phyloP scores from a whole-genome alignment of 2,329 filamentous ascomycete genomes.

The Venturia carpophila region DNA sequence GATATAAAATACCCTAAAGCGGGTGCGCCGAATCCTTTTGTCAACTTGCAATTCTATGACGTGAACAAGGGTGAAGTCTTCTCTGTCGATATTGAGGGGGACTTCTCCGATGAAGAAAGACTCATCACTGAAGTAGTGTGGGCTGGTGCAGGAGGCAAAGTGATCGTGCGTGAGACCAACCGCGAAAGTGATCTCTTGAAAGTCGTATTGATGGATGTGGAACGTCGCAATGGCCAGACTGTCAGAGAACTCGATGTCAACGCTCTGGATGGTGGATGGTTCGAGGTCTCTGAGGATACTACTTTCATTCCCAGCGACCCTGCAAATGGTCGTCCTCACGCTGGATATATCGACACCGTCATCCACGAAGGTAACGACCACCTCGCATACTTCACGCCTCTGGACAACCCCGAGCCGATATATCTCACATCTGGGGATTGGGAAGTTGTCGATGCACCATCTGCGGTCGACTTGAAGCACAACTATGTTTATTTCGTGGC shows the following conservation, averaged over 20 bases:
- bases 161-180: conserved; percentile 87
- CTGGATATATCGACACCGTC: conserved; percentile 89
- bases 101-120: conserved; percentile 72
- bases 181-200: conserved; percentile 87
- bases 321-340: conserved; percentile 62
- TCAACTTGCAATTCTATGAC: conserved; percentile 84
- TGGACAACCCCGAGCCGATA: conserved; percentile 73
- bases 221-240: conserved; percentile 62
- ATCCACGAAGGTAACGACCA: conserved; percentile 84
- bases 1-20: conserved; percentile 97
- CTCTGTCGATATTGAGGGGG: conserved; percentile 65
- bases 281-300: conserved; percentile 84
- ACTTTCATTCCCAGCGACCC: conserved; percentile 80
- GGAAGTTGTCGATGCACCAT: conserved; percentile 84
- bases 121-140: conserved; percentile 91
- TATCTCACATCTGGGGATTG: conserved; percentile 83
- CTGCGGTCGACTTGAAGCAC: conserved; percentile 72
- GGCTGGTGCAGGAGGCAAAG: conserved; percentile 66
- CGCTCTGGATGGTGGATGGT: conserved; percentile 91
- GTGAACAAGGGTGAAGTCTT: conserved; percentile 70
- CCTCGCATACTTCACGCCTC: conserved; percentile 82
- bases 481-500: conserved; percentile 88
- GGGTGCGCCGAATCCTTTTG: conserved; percentile 84
- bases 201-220: conserved; percentile 76
- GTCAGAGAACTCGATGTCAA: conserved; percentile 73